Evolutionary conservation across 495 filamentous ascomycete genomes (phyloP), one percentile per base, ranked within the genome.

Genomic region (Penicillium maclennaniae): DNA sequence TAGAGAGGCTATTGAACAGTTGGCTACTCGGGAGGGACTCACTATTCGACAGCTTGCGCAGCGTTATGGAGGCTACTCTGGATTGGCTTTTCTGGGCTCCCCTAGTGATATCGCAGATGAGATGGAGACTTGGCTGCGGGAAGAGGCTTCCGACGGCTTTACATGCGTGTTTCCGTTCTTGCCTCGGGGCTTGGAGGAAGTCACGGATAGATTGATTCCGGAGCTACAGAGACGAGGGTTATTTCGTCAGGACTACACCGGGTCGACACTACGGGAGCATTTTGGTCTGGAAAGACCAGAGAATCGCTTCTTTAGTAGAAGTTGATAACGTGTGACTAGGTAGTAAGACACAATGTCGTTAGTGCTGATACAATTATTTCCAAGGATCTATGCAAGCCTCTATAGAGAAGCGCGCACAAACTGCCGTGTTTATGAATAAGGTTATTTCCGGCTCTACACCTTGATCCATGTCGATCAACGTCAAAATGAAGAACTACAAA

Each of bases 71-170:
- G 79, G 79, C 7, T 79, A 76, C 45, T 70, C 72, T 0, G 77
- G 79, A 14, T 57, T 79, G n/a, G 69, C 78, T 1, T 80, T 82
- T 60, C 71, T 82, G 5, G 78, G 79, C 0, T 78, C 76, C 1
- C 69, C 73, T 0, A 61, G 69, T 54, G 72, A 66, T 10, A 72
- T 82, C 38, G 77, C 78, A 0, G 75, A 79, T 7, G 74, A 78
- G 49, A 72, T 78, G 70, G 72, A 69, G 49, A 61, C 48, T 2
- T 80, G 79, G 78, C 47, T 82, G 45, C 47, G 47, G 5, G 69
- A 79, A 48, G 77, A 51, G 76, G 58, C 76, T 67, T 4, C 73
- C 71, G 56, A 59, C 61, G 77, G 77, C 0, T 80, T 80, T 49
- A 79, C 75, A 5, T 68, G 75, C 34, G 61, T 56, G n/a, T 77